Evolutionary conservation across 345 rosid species (phyloP).

Genomic region (Gossypium sturtianum): DNA sequence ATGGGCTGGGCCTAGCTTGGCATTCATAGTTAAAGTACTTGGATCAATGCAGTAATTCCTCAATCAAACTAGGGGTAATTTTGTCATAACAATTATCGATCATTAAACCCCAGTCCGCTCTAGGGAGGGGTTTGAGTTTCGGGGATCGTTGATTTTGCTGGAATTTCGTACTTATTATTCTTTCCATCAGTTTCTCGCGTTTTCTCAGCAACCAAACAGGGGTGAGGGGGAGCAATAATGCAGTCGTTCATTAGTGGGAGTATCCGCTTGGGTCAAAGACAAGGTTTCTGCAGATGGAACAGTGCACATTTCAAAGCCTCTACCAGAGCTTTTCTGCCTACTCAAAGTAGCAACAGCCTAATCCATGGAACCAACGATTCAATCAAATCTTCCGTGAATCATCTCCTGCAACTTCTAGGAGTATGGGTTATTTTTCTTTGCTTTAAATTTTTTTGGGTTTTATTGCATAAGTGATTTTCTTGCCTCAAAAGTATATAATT

Average conservation of each 20-base stretch:
- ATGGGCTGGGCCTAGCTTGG: not conserved
- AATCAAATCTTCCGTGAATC: conserved; percentile 9
- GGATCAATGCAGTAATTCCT: not conserved
- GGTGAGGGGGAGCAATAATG: conserved; percentile 16
- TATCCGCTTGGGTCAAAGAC: conserved; percentile 25
- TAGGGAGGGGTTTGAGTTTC: not conserved
- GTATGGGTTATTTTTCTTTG: not conserved
- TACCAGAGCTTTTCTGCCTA: not conserved
- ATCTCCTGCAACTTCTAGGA: conserved; percentile 11
- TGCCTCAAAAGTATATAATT: not conserved
- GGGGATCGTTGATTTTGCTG: not conserved
- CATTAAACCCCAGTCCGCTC: not conserved
- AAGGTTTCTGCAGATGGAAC: conserved; percentile 7
- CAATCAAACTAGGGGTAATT: not conserved
- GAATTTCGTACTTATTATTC: not conserved
- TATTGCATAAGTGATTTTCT: not conserved
- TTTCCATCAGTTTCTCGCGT: not conserved
- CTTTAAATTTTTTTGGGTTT: not conserved
- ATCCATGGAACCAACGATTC: conserved; percentile 1
- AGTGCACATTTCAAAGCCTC: conserved; percentile 11
- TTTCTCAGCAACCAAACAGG: not conserved
- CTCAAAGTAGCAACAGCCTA: not conserved
- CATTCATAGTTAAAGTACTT: not conserved
- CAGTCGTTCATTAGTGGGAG: conserved; percentile 28
- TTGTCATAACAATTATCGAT: not conserved